These are phyloP conservation scores for Paratrypanosoma confusum DNA, from an alignment of 208 protist species.

Conservation along the genomic window DNA sequence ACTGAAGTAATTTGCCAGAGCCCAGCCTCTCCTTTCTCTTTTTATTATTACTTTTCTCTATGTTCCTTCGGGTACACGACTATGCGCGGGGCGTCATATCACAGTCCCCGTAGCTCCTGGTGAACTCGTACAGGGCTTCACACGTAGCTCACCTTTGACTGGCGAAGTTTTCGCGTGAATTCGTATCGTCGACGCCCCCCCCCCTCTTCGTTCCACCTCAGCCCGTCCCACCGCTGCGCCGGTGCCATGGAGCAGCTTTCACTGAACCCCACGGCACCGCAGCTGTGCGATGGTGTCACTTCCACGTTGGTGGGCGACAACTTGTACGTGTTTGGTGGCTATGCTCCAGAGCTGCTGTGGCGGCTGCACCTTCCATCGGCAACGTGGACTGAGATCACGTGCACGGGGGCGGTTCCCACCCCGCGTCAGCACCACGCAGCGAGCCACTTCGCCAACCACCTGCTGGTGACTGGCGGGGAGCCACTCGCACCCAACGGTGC, in stretches of 20 bases:
- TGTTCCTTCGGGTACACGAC: no score
- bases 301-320: constrained; percentile 6
- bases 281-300: constrained; percentile 6
- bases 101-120: no score
- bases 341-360: constrained; percentile 8
- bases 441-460: constrained; percentile 4
- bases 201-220: no score
- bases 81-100: no score
- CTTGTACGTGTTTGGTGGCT: constrained; percentile 3
- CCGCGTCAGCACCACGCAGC: constrained; percentile 3
- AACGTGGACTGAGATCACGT: constrained; percentile 5
- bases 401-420: constrained; percentile 7
- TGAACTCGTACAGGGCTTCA: no score
- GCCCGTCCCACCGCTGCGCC: no score
- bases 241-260: no score
- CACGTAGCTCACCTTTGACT: no score
- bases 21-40: neutral
- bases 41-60: constrained; percentile 1
- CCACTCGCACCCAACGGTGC: neutral
- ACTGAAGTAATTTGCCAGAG: neutral
- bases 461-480: constrained; percentile 12
- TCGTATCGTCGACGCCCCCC: no score
- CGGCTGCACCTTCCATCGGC: constrained; percentile 2
- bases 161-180: no score
- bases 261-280: constrained; percentile 4